These are phyloP conservation scores for Podospora appendiculata DNA, from an alignment of 495 filamentous ascomycete species.

Conservation along the genomic window DNA sequence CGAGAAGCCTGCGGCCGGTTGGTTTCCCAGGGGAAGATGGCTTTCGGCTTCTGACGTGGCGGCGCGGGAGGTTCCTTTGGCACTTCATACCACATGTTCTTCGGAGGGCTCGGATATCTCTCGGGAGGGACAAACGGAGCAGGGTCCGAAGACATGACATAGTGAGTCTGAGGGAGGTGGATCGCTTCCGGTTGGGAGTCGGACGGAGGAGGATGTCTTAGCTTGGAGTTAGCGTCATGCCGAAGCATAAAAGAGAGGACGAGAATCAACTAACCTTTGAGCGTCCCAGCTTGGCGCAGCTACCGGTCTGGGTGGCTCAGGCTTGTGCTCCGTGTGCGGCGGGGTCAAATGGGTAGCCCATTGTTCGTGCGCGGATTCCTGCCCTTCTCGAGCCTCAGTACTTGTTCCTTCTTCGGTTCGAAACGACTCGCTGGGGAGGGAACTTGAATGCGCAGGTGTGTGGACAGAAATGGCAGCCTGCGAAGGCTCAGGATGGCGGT, in stretches of 20 bases:
- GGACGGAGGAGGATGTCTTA: slow-evolving; percentile 64
- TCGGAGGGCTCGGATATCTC: slow-evolving; percentile 73
- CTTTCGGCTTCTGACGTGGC: slow-evolving; percentile 46
- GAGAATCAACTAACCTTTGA: slow-evolving; percentile 24
- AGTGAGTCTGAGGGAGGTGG: slow-evolving; percentile 63
- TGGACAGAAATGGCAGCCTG: slow-evolving; percentile 12
- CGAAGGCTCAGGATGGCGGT: slow-evolving; percentile 3
- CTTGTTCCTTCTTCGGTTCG: slow-evolving; percentile 20
- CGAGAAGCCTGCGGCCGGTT: slow-evolving; percentile 58
- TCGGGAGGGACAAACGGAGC: slow-evolving; percentile 65
- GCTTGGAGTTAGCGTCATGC: slow-evolving; percentile 2
- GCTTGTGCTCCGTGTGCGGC: slow-evolving; percentile 18
- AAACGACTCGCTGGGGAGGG: slow-evolving; percentile 22
- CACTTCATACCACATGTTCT: slow-evolving; percentile 75
- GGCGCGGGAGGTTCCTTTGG: slow-evolving; percentile 53
- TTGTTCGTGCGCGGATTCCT: slow-evolving; percentile 28
- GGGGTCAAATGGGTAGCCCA: slow-evolving; percentile 13
- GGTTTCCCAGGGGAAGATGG: slow-evolving; percentile 83
- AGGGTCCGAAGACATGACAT: slow-evolving; percentile 66
- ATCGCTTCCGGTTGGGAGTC: slow-evolving; percentile 70
- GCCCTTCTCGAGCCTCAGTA: slow-evolving; percentile 33
- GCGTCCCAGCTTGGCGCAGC: slow-evolving; percentile 30
- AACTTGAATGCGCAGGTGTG: slow-evolving; percentile 13
- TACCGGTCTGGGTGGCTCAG: slow-evolving; percentile 17
- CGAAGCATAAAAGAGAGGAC: too few relatives aligned